Evolutionary conservation across 169 alveolate species (phyloP), one percentile per base, ranked within the genome.

Genomic region (Cystoisospora suis): DNA sequence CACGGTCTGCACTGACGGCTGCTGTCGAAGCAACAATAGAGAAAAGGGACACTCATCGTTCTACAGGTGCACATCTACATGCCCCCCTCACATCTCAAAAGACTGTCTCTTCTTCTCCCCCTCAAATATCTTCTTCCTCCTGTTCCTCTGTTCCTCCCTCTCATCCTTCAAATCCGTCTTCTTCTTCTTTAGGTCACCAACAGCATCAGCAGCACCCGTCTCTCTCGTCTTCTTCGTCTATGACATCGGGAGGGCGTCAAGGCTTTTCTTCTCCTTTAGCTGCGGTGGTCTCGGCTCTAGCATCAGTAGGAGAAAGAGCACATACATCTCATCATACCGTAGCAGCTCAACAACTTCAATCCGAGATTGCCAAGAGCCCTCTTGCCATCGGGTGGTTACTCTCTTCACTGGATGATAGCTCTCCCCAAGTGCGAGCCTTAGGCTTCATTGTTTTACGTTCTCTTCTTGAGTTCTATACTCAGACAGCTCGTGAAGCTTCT

Each of bases 401-500:
- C 72, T 69, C 44, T 49, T 38, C 77, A 15, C 88, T 88, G 0
- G 92, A 88, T 44, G 92, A 88, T 23, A 75, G 46, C 23, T 49
- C 75, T 0, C 77, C 45, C 45, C 46, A 70, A 0, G 92, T 88
- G 65, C 87, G 92, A 4, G 65, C 3, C 17, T 61, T 88, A 29
- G 92, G 85, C 38, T 85, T 75, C 65, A 42, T 75, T 80, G 83
- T 32, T 86, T 81, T 75, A 86, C 75, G 65, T 61, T 93, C 92
- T 89, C 94, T 81, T 93, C 81, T 56, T 87, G 86, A 77, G 92
- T 49, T 69, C 59, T 40, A 9, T 53, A 72, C 83, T 5, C 29
- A n/a, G n/a, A n/a, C n/a, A n/a, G n/a, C n/a, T n/a, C 77, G 42
- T 20, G 77, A 4, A 20, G 77, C 5, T 5, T 29, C 5, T 44